Base-by-base conservation (phyloP, 192 early-diverging fungal genomes). In the Coemansia sp. region DNA sequence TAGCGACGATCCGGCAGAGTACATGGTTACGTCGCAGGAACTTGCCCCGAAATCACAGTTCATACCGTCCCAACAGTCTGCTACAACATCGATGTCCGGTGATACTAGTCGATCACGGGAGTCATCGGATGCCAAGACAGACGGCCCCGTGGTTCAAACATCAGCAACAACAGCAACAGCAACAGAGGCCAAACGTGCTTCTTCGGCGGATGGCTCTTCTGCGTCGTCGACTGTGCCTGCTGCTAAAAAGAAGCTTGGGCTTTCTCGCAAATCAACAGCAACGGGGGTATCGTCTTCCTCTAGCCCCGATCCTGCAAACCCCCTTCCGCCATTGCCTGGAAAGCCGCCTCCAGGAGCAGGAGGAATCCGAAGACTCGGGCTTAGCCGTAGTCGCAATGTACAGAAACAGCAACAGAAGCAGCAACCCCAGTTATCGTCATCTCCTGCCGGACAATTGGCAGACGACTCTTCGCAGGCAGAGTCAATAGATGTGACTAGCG, bases 381-480 rank as follows among this genome's bases (percentile, higher is more conserved):
- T 76, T 19, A 77, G 79, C 37, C 79, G 79, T 42, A 82, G 74
- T 68, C 54, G 68, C 18, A 73, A 65, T 22, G 32, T 37, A 16
- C 39, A 37, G 16, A 41, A 18, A 47, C 11, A 47, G 39, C 57
- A 59, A 5, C 57, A 59, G n/a, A 13, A 59, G 12, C 57, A 39
- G n/a, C 10, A 19, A 32, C 32, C 32, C 32, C 32, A 32, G 32
- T 32, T 4, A 32, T 32, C 32, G 57, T 37, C 39, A 4, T 39
- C 36, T 40, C 57, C 52, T 8, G 6, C 48, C 8, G 26, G 26
- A 12, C 55, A 46, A n/a, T 8, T 55, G 13, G 13, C 22, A 36
- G 42, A 45, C 6, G 64, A 43, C 1, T 69, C 62, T n/a, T 81
- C 78, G 8, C 78, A 66, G 45, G 56, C 74, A 45, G 77, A 80